Conservation (phyloP, 306 rosid species). For the Glycyrrhiza uralensis region DNA sequence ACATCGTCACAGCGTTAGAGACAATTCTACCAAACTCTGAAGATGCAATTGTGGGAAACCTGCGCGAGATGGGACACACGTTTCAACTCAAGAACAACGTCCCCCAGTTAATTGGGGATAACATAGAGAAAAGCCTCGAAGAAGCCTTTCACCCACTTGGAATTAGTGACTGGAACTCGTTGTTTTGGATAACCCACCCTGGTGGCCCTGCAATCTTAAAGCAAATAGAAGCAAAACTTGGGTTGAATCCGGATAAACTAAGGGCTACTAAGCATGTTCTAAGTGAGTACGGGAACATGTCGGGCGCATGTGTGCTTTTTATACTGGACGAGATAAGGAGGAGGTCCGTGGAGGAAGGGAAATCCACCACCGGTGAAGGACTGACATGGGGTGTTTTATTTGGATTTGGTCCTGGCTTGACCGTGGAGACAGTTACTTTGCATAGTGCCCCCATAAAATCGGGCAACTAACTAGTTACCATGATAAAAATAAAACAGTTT, state of each 20-base stretch:
- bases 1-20: not conserved
- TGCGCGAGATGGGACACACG: slow-evolving; percentile 33
- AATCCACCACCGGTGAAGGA: too few species aligned
- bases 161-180: slow-evolving; percentile 25
- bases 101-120: too few species aligned
- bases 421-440: slow-evolving; percentile 12
- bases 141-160: slow-evolving; percentile 16
- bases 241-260: slow-evolving; percentile 19
- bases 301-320: too few species aligned
- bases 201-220: slow-evolving; percentile 35
- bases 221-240: slow-evolving; percentile 1
- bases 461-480: not conserved
- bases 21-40: slow-evolving; percentile 28
- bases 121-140: too few species aligned
- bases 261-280: too few species aligned
- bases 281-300: too few species aligned
- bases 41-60: slow-evolving; percentile 21
- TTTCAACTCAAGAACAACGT: slow-evolving; percentile 4
- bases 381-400: slow-evolving; percentile 25
- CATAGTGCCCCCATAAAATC: not conserved
- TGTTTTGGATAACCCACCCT: slow-evolving; percentile 26
- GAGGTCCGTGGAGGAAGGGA: too few species aligned
- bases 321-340: too few species aligned
- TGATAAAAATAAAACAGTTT: too few species aligned
- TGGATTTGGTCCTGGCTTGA: slow-evolving; percentile 25